These are phyloP conservation scores for Trichoderma cornu-damae DNA, from an alignment of 2,329 filamentous ascomycete species.

Conservation along the genomic window DNA sequence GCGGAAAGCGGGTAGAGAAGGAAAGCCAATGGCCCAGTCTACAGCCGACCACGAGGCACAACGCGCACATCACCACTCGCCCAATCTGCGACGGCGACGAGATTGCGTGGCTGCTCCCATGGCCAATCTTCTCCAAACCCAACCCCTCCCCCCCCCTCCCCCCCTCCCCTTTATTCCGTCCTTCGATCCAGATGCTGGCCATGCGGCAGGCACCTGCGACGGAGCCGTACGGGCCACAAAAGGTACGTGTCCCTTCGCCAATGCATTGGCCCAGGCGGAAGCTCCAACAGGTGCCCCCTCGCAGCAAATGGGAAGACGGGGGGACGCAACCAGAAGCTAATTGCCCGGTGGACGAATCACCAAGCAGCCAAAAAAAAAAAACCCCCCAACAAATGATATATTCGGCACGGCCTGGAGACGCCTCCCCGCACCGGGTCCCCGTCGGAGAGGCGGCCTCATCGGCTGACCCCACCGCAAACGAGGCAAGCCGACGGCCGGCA, in stretches of 20 bases:
- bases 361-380: conserved; percentile 7
- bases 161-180: background rate
- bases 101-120: conserved; percentile 10
- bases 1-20: conserved; percentile 16
- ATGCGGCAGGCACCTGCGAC: too few relatives aligned
- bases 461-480: conserved; percentile 17
- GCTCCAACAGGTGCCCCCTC: background rate
- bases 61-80: background rate
- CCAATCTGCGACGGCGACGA: conserved; percentile 12
- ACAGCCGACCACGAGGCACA: conserved; percentile 14
- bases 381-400: conserved; percentile 5
- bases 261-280: background rate
- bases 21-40: conserved; percentile 11
- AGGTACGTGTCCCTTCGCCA: background rate
- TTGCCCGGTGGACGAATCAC: conserved; percentile 1
- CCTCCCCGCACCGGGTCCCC: conserved; percentile 16
- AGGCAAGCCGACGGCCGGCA: conserved; percentile 16
- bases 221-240: background rate
- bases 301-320: background rate
- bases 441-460: conserved; percentile 15
- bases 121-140: conserved; percentile 2
- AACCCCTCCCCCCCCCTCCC: too few relatives aligned
- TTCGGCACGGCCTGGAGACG: conserved; percentile 15
- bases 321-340: background rate
- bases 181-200: background rate